Evolutionary conservation across 2,329 filamentous ascomycete genomes (phyloP), one percentile per base, ranked within the genome.

Genomic region (Trichoderma oligosporum): DNA sequence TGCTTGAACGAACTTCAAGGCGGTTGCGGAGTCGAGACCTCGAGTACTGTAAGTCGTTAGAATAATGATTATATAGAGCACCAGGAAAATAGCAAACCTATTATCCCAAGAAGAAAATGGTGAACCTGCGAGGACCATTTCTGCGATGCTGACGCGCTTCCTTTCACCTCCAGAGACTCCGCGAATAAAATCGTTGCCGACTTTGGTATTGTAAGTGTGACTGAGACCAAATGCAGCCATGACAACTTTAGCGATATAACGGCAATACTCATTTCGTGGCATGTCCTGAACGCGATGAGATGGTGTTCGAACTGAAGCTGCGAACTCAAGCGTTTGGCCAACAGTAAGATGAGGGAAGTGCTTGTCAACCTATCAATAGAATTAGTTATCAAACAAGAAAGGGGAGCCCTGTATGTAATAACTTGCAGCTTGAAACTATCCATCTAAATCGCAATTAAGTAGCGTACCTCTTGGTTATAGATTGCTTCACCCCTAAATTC

Each of bases 141-240:
- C 89, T 1, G 87, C 88, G 60, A 94, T 91, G 42, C 85, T 88
- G 4, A 95, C 89, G 68, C 91, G 84, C 74, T 94, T 92, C 56
- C 85, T 78, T 68, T 89, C 86, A 35, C 87, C 86, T 24, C 86
- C 87, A 7, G 81, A 85, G 0, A 89, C 81, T 47, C 89, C 89
- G 1, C 87, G 83, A 9, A 91, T 78, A 41, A 87, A 83, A 63
- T 90, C 86, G 59, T 90, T 84, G 7, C 89, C 89, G 11, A 92
- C 86, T 64, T 86, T 87, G 6, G 88, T 91, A 59, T 85, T 80
- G 63, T 87, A 76, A 0, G 86, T 88, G 64, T 91, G 87, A 33
- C 82, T 82, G 27, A 91, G 82, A 62, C 87, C 87, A 64, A 89
- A 91, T 0, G 87, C 71, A 22, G 87, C 87, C 70, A 88, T 85